Evolutionary conservation across 345 rosid species (phyloP).

Genomic region (Crucihimalaya himalaica): DNA sequence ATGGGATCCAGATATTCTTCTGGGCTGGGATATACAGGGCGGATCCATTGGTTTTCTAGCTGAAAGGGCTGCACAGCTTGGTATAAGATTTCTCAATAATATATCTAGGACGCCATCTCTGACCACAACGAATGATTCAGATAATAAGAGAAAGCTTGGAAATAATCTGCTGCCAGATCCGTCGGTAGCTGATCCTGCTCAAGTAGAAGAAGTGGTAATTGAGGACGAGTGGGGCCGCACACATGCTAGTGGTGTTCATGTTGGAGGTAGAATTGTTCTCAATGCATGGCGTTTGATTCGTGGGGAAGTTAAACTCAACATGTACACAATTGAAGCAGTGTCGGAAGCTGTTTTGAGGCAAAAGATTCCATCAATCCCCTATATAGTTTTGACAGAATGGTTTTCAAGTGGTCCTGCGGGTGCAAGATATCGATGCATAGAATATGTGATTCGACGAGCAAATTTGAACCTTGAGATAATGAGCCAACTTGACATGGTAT

Average conservation of each 20-base stretch:
- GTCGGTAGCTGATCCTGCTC: constrained; percentile 46
- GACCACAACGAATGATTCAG: constrained; percentile 42
- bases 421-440: constrained; percentile 85
- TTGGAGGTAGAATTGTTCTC: constrained; percentile 90
- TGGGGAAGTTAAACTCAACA: constrained; percentile 78
- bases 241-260: constrained; percentile 97
- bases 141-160: constrained; percentile 44
- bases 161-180: constrained; percentile 45
- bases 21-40: constrained; percentile 97
- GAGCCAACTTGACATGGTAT: constrained; percentile 91
- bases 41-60: constrained; percentile 94
- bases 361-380: constrained; percentile 73
- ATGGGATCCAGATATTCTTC: constrained; percentile 77
- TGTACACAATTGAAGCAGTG: constrained; percentile 84
- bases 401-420: constrained; percentile 70
- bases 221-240: constrained; percentile 99
- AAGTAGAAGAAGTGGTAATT: constrained; percentile 56
- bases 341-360: constrained; percentile 81
- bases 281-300: constrained; percentile 91
- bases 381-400: constrained; percentile 69
- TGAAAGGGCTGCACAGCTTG: constrained; percentile 93
- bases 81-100: constrained; percentile 72
- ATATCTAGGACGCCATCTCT: constrained; percentile 74
- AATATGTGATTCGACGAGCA: constrained; percentile 69
- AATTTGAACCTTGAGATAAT: constrained; percentile 78